Evolutionary conservation across 192 early-diverging fungal genomes (phyloP), one percentile per base, ranked within the genome.

Genomic region (Hyaloraphidium curvatum): DNA sequence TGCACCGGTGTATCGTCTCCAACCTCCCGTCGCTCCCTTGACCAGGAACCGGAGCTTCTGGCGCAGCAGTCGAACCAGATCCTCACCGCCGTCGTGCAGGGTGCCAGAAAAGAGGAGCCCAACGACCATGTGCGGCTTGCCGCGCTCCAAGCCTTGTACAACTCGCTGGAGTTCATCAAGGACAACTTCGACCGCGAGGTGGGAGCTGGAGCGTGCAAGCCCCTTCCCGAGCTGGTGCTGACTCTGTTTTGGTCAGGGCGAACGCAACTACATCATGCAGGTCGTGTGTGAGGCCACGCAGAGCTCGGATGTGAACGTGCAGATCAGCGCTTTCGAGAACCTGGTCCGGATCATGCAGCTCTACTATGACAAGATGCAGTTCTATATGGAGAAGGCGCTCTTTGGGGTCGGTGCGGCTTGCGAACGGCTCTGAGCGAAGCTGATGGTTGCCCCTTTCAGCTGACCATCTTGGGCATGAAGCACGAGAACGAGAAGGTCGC

Each of bases 221-320:
- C 11, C 14, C n/a, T 25, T 58, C 22, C 54, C 13, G 21, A 27
- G 16, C 23, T 29, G n/a, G 21, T 2, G 2, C 28, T n/a, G 11
- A 28, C 2, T 66, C 23, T 4, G 26, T 33, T 26, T 3, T 50
- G 9, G 30, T 57, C 52, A 83, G 69, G 79, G 75, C 52, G 93
- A 99, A 66, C 79, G 96, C 53, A 97, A 99, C 66, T 89, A 86
- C 52, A 91, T 99, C 41, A 99, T 99, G 96, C 86, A 91, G 61
- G 83, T 92, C 9, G 87, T 99, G 22, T 99, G 96, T 62, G 91
- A 92, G 64, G 87, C 88, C 19, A 50, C 43, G 17, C 31, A 40
- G 51, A 82, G 78, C 61, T 58, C 61, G 29, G 72, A 80, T 40
- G 72, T 64, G 25, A 73, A 77, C 31, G 82, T 96, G 29, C 81